Conservation (phyloP, 208 protist genomes). For the Phytomonas sp. region DNA sequence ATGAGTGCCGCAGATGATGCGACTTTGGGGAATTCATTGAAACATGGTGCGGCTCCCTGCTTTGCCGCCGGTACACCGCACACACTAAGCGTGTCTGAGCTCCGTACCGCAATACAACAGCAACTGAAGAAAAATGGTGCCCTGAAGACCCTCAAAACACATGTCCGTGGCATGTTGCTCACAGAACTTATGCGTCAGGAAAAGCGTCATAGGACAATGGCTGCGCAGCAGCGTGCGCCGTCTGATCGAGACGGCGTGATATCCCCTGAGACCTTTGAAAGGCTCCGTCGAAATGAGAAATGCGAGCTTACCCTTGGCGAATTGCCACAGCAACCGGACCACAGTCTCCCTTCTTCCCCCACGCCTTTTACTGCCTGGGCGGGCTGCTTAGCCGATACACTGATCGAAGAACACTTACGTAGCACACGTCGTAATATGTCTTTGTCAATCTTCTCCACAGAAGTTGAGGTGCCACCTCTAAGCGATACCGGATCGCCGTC, state of each 20-base stretch:
- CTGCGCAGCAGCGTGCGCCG: background rate
- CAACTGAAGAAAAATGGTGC: slow-evolving; percentile 62
- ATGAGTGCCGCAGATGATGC: background rate
- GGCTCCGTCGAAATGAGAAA: background rate
- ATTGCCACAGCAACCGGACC: background rate
- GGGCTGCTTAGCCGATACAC: slow-evolving; percentile 43
- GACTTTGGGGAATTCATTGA: background rate
- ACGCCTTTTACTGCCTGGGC: slow-evolving; percentile 27
- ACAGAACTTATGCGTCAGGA: slow-evolving; percentile 55
- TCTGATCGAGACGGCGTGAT: slow-evolving; percentile 1
- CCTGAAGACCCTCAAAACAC: slow-evolving; percentile 72
- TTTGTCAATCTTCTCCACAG: slow-evolving; percentile 71
- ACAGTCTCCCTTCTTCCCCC: background rate
- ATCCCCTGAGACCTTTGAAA: slow-evolving; percentile 12
- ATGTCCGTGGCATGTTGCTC: slow-evolving; percentile 72
- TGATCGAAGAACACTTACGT: slow-evolving; percentile 81
- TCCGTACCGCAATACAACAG: slow-evolving; percentile 69
- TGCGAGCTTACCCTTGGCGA: background rate
- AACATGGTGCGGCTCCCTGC: background rate
- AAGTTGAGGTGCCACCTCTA: slow-evolving; percentile 68
- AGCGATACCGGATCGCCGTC: slow-evolving; percentile 24
- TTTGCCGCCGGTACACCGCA: background rate
- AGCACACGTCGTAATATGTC: slow-evolving; percentile 60
- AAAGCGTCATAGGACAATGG: slow-evolving; percentile 16
- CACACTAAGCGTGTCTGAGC: slow-evolving; percentile 38